phyloP scores from a whole-genome alignment of 352 stramenopile species.

The Pythium rhizo-oryzae region DNA sequence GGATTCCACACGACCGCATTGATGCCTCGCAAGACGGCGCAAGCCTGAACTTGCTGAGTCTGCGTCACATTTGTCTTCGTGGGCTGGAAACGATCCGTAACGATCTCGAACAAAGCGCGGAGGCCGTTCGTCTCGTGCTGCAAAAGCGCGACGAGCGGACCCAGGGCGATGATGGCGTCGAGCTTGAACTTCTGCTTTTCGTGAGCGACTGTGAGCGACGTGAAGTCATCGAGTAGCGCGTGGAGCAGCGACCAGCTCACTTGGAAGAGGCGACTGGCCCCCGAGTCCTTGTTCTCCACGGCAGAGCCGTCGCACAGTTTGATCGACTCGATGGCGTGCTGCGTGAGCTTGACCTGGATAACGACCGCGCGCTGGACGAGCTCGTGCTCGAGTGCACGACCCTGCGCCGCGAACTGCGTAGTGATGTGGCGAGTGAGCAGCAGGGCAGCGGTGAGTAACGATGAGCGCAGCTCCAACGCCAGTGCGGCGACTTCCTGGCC shows the following conservation, averaged over 20 bases:
- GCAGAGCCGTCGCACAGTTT: slow-evolving; percentile 37
- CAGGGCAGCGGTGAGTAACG: slow-evolving; percentile 52
- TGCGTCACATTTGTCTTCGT: slow-evolving; percentile 9
- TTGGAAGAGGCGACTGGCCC: slow-evolving; percentile 40
- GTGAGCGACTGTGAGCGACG: slow-evolving; percentile 20
- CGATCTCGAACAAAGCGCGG: slow-evolving; percentile 50
- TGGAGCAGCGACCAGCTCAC: slow-evolving; percentile 71
- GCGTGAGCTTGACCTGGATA: slow-evolving; percentile 55
- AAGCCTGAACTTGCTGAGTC: slow-evolving; percentile 44
- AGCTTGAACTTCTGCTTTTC: slow-evolving; percentile 43
- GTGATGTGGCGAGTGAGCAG: slow-evolving; percentile 51
- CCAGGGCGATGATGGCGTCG: slow-evolving; percentile 38
- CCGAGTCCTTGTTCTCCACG: neutral
- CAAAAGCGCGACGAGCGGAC: slow-evolving; percentile 48
- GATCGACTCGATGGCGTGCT: slow-evolving; percentile 58
- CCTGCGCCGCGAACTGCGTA: slow-evolving; percentile 1
- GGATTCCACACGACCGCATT: slow-evolving; percentile 56
- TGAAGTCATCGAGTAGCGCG: slow-evolving; percentile 57
- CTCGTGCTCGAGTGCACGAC: slow-evolving; percentile 15
- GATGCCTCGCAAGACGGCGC: slow-evolving; percentile 48
- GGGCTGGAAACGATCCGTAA: slow-evolving; percentile 50
- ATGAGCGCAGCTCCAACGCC: slow-evolving; percentile 36
- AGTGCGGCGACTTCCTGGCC: slow-evolving; percentile 32
- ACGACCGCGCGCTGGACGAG: slow-evolving; percentile 26
- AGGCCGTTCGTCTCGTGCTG: slow-evolving; percentile 59